These are phyloP conservation scores for Lodderomyces margitis DNA, from an alignment of 1,139 yeast genomes.

Conservation along the genomic window DNA sequence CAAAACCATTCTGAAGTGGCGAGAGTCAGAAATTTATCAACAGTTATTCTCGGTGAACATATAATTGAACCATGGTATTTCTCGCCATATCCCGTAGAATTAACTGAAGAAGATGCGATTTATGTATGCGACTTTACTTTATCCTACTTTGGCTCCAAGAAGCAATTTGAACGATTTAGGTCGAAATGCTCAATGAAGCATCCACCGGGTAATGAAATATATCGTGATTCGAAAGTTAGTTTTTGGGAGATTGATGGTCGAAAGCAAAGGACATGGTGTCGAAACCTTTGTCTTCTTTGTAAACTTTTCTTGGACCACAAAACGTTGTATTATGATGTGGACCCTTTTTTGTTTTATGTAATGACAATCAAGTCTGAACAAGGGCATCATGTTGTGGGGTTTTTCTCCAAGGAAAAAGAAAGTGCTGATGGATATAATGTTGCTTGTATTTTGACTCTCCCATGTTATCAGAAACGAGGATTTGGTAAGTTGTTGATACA, in stretches of 20 bases:
- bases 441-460: slow-evolving; percentile 93
- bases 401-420: slow-evolving; percentile 94
- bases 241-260: slow-evolving; percentile 97
- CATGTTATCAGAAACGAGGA: slow-evolving; percentile 95
- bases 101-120: slow-evolving; percentile 85
- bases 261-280: slow-evolving; percentile 94
- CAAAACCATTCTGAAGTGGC: slow-evolving; percentile 89
- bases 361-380: slow-evolving; percentile 87
- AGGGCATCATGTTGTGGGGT: slow-evolving; percentile 95
- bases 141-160: slow-evolving; percentile 81
- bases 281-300: slow-evolving; percentile 84
- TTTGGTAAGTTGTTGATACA: slow-evolving; percentile 89
- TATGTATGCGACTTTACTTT: slow-evolving; percentile 91
- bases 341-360: slow-evolving; percentile 91
- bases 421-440: slow-evolving; percentile 94
- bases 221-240: slow-evolving; percentile 72
- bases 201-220: slow-evolving; percentile 98
- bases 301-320: slow-evolving; percentile 93
- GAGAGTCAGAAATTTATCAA: slow-evolving; percentile 77
- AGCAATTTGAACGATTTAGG: slow-evolving; percentile 90
- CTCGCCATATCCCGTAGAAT: slow-evolving; percentile 93
- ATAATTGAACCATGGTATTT: slow-evolving; percentile 99
- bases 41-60: slow-evolving; percentile 82
- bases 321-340: slow-evolving; percentile 94
- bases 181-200: slow-evolving; percentile 82